Base-by-base conservation (phyloP, 371 early-diverging fungal species). In the Rhizopus delemar region DNA sequence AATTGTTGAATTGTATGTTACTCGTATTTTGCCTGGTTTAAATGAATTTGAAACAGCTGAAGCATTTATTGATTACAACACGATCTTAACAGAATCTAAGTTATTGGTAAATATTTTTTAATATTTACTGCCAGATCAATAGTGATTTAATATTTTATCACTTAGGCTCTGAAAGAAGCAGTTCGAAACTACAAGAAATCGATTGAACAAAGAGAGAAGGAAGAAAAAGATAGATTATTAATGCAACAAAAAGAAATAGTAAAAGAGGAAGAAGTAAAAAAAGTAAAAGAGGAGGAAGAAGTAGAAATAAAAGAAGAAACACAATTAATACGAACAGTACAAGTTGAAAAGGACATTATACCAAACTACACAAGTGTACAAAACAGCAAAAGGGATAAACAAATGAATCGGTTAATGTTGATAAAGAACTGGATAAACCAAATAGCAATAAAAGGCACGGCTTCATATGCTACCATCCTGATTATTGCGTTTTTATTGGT, bases 1-100 rank as follows among this genome's bases (percentile, higher is more conserved):
- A 32, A 57, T 68, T 0, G 64, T 75, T 3, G 68, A 74, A 8
- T 34, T 72, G 1, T 79, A 79, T 53, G 54, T 61, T 28, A 57
- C 60, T 16, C 68, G 57, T 32, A 68, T 70, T 9, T 35, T 79
- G 15, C 66, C 71, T 35, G 60, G 59, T 13, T 49, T 72, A 56
- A 49, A 65, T 31, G 79, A 79, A 41, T 79, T 59, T 60, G 74
- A 74, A 34, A 70, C 79, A 8, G 74, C 76, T 28, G 46, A 56
- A 6, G 51, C 64, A 12, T 79, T 79, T 54, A 16, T 75, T 12
- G 61, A 79, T 34, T 79, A 74, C 35, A 79, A 79, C 41, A 39
- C 72, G 12, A 53, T 70, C 8, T 16, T 75, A 8, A 33, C 65
- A 4, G 73, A 74, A 12, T 51, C 65, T 9, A 64, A 66, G 53